Base-by-base conservation (phyloP, 1,284 basidiomycete genomes). In the Melampsora americana region DNA sequence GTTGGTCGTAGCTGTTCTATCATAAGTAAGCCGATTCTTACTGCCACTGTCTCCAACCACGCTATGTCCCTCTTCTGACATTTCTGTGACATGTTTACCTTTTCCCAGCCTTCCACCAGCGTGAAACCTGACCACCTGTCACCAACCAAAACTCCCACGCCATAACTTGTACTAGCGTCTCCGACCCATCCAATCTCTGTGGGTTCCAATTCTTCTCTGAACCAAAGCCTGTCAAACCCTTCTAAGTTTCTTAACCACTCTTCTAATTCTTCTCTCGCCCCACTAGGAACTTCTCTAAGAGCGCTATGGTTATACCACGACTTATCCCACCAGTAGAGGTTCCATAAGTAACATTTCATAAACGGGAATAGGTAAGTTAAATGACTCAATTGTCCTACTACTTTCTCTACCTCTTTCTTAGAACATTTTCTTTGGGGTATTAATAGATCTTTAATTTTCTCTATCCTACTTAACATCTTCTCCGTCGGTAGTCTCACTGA, bases 141-240 rank as follows among this genome's bases (percentile, higher is more conserved):
- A 9, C 35, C 35, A 4, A 35, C 9, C 35, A 35, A 9, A 4
- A 35, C 35, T 0, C 5, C 53, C 1, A 69, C 44, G 2, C 68
- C 56, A 26, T 23, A 69, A 11, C 48, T 35, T 26, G 53, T 69
- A 1, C 39, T 59, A 7, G 32, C 23, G 28, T 69, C 67, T 35
- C 67, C 67, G 2, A 69, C 32, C 67, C 67, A 69, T 11, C 32
- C 67, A 9, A 35, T 35, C 9, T 35, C 35, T 4, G 35, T 35
- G 35, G 35, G 35, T 53, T 53, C 50, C 12, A 23, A 5, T 5
- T 18, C 18, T 53, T 3, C 3, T 23, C 23, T 68, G 16, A 68
- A 23, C 50, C 50, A 44, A 53, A 20, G 32, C 26, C n/a, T 26
- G 28, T 20, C 35, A 9, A 50, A 68, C 44, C 12, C 6, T 4